Evolutionary conservation across 805 yeast genomes (phyloP), one percentile per base, ranked within the genome.

Genomic region (Starmerella vaccinii): DNA sequence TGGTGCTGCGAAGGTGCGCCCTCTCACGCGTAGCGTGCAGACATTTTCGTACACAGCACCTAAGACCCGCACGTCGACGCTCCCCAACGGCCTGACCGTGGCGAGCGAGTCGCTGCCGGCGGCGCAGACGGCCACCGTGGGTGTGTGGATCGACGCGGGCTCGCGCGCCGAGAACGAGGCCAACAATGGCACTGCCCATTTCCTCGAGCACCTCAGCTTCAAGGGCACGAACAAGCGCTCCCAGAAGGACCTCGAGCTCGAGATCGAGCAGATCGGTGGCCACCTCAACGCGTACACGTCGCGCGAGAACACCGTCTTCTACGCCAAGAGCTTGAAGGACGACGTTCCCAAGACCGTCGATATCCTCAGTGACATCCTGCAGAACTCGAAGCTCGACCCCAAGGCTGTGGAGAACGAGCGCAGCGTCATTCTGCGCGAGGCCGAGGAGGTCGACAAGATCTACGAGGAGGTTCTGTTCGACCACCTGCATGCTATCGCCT

Each of bases 281-380:
- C 98, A 92, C 69, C 77, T 92, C 62, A 92, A 94, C 65, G 98
- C 98, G n/a, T 92, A 92, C 71, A 92, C 98, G 2, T 87, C 96
- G 19, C 78, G 99, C 63, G 99, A 92, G 65, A 89, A 88, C 68
- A 92, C 99, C 1, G 98, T 90, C 8, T 92, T 89, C 68, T 92
- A 88, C 68, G 95, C 97, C 45, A 88, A 87, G 68, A 78, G 97
- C 27, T 71, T 89, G 51, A 76, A 79, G 59, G 74, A 74, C 30
- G 95, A 94, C 63, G 81, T 94, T 41, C 84, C 89, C 54, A 78
- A 79, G 62, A 81, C 95, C 21, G 85, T 92, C 26, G 95, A 88
- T 63, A 86, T 92, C 39, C 71, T 92, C 50, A 76, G 92, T 55
- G 99, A 92, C 65, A 84, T 92, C 58, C 73, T 94, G 57, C 90